Conservation (phyloP, 176 grass and related monocot genomes). For the Juncus inflexus region DNA sequence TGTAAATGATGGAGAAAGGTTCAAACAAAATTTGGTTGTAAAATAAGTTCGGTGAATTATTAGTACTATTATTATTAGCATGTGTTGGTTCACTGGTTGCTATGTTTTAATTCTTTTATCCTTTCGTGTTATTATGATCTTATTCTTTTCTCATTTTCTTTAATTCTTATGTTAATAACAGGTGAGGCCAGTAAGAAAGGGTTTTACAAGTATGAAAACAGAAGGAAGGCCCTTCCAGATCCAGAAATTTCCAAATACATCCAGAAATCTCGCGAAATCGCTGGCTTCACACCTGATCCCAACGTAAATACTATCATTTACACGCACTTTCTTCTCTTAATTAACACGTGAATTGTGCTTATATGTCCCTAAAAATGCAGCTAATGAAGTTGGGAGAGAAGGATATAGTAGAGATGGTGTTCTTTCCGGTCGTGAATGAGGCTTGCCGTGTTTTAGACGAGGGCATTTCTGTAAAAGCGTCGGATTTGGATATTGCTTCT, state of each 20-base stretch:
- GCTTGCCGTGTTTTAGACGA: constrained; percentile 82
- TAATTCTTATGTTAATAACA: constrained; percentile 26
- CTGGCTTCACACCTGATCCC: constrained; percentile 53
- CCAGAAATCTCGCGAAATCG: constrained; percentile 72
- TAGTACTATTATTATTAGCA: no score
- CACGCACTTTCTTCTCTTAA: no score
- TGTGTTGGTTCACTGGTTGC: no score
- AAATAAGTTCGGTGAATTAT: no score
- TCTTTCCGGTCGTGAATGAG: constrained; percentile 84
- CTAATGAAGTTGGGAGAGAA: constrained; percentile 72
- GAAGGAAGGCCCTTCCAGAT: constrained; percentile 74
- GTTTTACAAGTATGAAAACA: constrained; percentile 96
- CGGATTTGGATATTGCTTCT: constrained; percentile 85
- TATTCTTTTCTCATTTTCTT: constrained; percentile 9
- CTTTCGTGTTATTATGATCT: background rate
- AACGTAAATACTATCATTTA: no score
- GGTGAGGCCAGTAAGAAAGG: constrained; percentile 73
- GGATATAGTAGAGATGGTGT: constrained; percentile 85
- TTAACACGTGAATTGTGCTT: no score
- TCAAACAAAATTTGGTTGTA: no score
- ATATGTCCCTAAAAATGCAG: constrained; percentile 29
- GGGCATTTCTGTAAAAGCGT: constrained; percentile 77
- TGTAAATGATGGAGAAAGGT: no score
- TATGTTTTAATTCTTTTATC: constrained; percentile 15
- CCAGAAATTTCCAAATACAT: constrained; percentile 70